Conservation (phyloP, 2,329 filamentous ascomycete species). For the Botrytis medusae region DNA sequence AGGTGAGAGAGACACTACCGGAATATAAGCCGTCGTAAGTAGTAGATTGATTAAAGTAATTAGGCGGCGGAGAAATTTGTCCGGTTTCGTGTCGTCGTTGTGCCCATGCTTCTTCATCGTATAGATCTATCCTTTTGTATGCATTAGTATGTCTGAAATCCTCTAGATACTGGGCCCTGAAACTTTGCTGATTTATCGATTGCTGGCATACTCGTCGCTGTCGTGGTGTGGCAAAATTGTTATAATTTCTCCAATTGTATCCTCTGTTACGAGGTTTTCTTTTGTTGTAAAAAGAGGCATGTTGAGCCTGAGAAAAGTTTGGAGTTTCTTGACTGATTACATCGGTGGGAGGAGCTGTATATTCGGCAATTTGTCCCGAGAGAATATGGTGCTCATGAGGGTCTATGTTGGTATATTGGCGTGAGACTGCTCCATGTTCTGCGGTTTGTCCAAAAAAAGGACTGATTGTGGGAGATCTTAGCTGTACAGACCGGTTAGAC, state of each 20-base stretch:
- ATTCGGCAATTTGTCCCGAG: background rate
- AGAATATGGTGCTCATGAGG: accelerated
- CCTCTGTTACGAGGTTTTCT: background rate
- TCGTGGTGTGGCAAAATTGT: too few relatives aligned
- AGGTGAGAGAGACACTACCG: accelerated
- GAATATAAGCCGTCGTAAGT: background rate
- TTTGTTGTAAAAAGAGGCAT: accelerated
- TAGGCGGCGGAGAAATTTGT: background rate
- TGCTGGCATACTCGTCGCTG: background rate
- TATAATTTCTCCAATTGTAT: background rate
- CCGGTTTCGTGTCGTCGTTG: background rate
- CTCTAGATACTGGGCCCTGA: background rate
- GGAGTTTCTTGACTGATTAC: background rate
- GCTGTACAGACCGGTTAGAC: background rate
- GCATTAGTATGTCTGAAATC: background rate
- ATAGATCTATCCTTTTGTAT: background rate
- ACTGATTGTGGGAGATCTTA: background rate
- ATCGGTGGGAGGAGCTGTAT: too few relatives aligned
- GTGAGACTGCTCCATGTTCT: background rate
- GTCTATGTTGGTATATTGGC: background rate
- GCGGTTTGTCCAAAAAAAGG: background rate
- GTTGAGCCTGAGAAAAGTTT: accelerated
- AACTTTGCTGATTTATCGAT: background rate
- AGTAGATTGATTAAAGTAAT: background rate
- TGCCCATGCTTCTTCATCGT: background rate